phyloP scores from a whole-genome alignment of 1,284 basidiomycete species.

The Heterobasidion irregulare region DNA sequence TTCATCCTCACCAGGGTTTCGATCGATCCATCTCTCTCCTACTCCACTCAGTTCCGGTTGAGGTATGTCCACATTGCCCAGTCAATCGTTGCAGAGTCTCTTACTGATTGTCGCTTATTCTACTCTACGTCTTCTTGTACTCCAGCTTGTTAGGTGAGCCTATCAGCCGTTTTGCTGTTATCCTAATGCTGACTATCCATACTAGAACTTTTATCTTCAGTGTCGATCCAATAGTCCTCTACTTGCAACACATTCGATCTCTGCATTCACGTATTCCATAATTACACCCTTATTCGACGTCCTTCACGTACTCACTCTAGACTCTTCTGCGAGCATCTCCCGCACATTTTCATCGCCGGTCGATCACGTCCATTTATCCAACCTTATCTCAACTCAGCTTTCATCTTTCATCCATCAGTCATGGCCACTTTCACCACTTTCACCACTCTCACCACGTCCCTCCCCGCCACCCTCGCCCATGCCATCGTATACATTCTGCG shows the following conservation, averaged over 20 bases:
- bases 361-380: constrained; percentile 31
- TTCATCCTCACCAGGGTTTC: constrained; percentile 24
- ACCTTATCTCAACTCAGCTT: constrained; percentile 10
- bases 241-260: constrained; percentile 21
- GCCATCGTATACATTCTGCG: constrained; percentile 65
- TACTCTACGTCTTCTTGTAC: constrained; percentile 16
- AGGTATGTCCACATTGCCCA: not conserved
- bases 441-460: constrained; percentile 37
- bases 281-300: constrained; percentile 13
- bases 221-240: constrained; percentile 9
- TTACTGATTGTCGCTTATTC: constrained; percentile 6
- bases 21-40: constrained; percentile 19
- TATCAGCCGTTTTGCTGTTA: not conserved
- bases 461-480: constrained; percentile 60
- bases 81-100: not conserved
- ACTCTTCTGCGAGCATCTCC: constrained; percentile 16
- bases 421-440: constrained; percentile 33
- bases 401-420: constrained; percentile 16
- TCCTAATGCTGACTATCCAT: not conserved
- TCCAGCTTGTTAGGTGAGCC: constrained; percentile 21
- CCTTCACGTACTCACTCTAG: constrained; percentile 12
- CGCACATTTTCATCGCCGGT: constrained; percentile 49
- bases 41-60: constrained; percentile 1
- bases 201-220: constrained; percentile 11
- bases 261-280: constrained; percentile 2